Evolutionary conservation across 495 filamentous ascomycete genomes (phyloP), one percentile per base, ranked within the genome.

Genomic region (Aspergillus steynii): DNA sequence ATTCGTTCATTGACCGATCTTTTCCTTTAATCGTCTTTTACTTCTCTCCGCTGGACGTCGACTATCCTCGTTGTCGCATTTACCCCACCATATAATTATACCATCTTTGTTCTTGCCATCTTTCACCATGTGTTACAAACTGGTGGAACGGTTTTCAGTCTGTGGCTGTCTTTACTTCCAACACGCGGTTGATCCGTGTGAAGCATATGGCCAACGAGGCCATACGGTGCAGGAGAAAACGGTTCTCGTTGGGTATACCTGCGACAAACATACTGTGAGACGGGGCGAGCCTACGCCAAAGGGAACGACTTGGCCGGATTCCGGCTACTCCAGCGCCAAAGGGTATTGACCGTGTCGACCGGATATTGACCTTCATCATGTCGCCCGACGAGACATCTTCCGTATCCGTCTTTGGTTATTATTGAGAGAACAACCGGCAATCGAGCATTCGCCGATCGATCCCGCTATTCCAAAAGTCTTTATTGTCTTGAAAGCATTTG

Each of bases 141-240:
- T 92, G 58, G 76, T 89, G 67, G 89, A 92, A 67, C 86, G 86
- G 50, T 94, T 89, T 75, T 86, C 91, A 4, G 90, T 86, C 59
- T 94, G 90, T 83, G 81, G 84, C 61, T 94, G 90, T 71, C 79
- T 92, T 65, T 94, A 94, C 78, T 90, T 90, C 78, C 80, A 86
- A 57, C 90, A 94, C 73, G 84, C 86, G 20, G 80, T 92, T 61
- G 90, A 94, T 63, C 88, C 88, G 57, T 94, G 90, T 69, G 69
- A 82, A 28, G 80, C 85, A 50, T 88, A 87, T 67, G 87, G 88
- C 51, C 89, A 88, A 57, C 82, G 84, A 56, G 88, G 90, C 37
- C 92, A 96, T 67, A 55, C 65, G 7, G 76, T 92, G 60, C 85
- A 91, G 60, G 90, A 91, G 70, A 88, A 86, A 66, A 86, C 83